These are phyloP conservation scores for Phytophthora kernoviae DNA, from an alignment of 352 stramenopile species.

Conservation along the genomic window DNA sequence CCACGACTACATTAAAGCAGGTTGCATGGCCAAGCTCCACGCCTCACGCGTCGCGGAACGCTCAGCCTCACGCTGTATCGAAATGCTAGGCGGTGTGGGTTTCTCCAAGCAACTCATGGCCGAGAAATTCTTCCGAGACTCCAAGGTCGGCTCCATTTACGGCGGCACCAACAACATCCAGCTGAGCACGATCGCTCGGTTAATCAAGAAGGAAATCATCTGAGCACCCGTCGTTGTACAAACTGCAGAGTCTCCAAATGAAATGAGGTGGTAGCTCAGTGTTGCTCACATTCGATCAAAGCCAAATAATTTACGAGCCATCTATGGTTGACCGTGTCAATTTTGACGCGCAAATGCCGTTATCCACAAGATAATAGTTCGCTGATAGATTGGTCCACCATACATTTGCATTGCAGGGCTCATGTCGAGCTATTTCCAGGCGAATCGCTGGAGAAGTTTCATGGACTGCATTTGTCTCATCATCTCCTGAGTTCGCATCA, in stretches of 20 bases:
- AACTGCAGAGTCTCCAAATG: background rate
- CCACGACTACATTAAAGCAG: constrained; percentile 92
- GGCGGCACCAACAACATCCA: constrained; percentile 96
- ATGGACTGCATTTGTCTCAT: too few species aligned
- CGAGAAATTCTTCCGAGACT: constrained; percentile 96
- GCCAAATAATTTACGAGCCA: too few species aligned
- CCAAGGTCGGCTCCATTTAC: constrained; percentile 96
- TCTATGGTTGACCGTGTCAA: too few species aligned
- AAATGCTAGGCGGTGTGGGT: constrained; percentile 92
- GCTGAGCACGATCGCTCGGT: constrained; percentile 87
- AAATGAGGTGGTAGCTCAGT: too few species aligned
- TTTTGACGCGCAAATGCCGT: too few species aligned
- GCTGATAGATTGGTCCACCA: too few species aligned
- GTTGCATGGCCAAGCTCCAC: constrained; percentile 94
- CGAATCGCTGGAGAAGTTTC: too few species aligned
- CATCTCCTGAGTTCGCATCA: too few species aligned
- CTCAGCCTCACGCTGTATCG: constrained; percentile 91
- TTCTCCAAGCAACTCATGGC: constrained; percentile 91
- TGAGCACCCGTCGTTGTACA: constrained; percentile 10
- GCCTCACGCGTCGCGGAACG: constrained; percentile 92
- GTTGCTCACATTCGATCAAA: too few species aligned
- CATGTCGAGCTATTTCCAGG: too few species aligned
- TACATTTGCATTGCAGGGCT: too few species aligned
- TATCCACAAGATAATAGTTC: too few species aligned
- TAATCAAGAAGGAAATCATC: constrained; percentile 72